Evolutionary conservation across 495 filamentous ascomycete species (phyloP).

Genomic region (Parmelia sp.): DNA sequence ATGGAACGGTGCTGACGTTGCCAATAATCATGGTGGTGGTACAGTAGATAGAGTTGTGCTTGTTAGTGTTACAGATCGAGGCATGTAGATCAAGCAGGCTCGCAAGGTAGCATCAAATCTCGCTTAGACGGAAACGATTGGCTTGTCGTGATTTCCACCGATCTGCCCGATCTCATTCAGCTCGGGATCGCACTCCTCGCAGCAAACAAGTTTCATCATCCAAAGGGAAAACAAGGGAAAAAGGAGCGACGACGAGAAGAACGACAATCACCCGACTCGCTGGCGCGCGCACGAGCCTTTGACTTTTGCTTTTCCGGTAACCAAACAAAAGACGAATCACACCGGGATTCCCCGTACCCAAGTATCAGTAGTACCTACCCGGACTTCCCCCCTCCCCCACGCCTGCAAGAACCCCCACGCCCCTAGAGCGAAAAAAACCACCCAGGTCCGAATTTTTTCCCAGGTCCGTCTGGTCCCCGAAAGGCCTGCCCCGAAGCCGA

Average conservation of each 20-base stretch:
- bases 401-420: neutral
- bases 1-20: too few relatives aligned
- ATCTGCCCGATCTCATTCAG: too few relatives aligned
- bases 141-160: too few relatives aligned
- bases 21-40: too few relatives aligned
- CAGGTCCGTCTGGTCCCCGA: neutral
- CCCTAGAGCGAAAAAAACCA: neutral
- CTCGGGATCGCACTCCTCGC: too few relatives aligned
- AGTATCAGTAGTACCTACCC: neutral
- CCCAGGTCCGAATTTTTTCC: neutral
- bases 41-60: too few relatives aligned
- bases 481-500: constrained; percentile 3
- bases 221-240: neutral
- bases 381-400: neutral
- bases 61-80: too few relatives aligned
- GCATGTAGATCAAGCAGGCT: too few relatives aligned
- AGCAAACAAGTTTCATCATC: neutral
- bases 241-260: too few relatives aligned
- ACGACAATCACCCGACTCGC: neutral
- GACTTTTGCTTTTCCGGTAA: neutral
- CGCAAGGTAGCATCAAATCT: too few relatives aligned
- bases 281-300: neutral
- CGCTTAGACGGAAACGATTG: too few relatives aligned
- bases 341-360: neutral
- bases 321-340: neutral